Conservation (phyloP, 345 rosid species). For the Rhodamnia argentea region DNA sequence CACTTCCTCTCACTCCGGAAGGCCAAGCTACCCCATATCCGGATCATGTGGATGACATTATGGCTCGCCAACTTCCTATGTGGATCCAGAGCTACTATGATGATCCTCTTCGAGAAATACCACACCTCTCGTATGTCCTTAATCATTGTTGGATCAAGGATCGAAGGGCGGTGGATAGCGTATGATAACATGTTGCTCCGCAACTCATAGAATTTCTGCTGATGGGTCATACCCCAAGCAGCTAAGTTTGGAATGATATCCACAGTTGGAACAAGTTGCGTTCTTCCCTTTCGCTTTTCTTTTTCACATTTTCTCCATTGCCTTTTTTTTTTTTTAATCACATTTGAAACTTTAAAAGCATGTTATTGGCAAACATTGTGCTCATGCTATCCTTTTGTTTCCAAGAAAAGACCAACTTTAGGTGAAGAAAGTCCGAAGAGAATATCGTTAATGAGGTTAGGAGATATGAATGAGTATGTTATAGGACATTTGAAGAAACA, state of each 20-base stretch:
- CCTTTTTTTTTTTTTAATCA: not conserved
- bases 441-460: too few relatives aligned
- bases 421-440: too few relatives aligned
- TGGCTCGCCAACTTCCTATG: not conserved
- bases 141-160: constrained; percentile 11
- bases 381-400: not conserved
- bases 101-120: not conserved
- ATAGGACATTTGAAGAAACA: too few relatives aligned
- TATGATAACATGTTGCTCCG: constrained; percentile 17
- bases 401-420: not conserved
- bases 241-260: constrained; percentile 7
- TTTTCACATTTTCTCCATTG: not conserved
- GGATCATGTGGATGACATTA: too few relatives aligned
- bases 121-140: not conserved
- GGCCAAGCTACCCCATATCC: too few relatives aligned
- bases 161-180: constrained; percentile 13
- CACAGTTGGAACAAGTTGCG: not conserved
- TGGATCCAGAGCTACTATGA: constrained; percentile 18
- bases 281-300: not conserved
- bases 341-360: not conserved
- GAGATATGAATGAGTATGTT: too few relatives aligned
- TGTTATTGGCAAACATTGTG: not conserved
- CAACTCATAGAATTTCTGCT: constrained; percentile 9
- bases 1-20: too few relatives aligned
- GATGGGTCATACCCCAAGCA: constrained; percentile 11